A percentile compares a stretch with the other conserved stretches of the same genome.
phyloP scores from a whole-genome alignment of 371 early-diverging fungal genomes.

The Lichtheimia ornata region DNA sequence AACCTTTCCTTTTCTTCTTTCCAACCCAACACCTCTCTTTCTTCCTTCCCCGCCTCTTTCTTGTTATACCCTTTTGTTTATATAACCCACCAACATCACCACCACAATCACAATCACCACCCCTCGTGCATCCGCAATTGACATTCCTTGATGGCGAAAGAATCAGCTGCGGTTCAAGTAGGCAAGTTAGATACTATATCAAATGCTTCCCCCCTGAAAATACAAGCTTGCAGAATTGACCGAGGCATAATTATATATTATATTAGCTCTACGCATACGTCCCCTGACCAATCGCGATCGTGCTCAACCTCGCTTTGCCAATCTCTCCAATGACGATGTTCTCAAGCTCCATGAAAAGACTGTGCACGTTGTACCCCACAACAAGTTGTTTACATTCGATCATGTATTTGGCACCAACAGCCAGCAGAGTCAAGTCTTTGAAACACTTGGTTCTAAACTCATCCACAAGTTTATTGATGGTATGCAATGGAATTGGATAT shows the following conservation, averaged over 20 bases:
- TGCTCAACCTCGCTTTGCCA: conserved; percentile 44
- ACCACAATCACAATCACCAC: neutral
- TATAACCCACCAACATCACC: neutral
- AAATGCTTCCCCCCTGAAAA: neutral
- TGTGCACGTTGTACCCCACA: conserved; percentile 43
- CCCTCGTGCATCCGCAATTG: neutral
- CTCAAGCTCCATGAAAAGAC: conserved; percentile 40
- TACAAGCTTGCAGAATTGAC: neutral
- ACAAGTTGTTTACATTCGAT: conserved; percentile 49
- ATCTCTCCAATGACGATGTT: conserved; percentile 31
- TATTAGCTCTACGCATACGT: conserved; percentile 43
- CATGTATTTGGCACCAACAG: conserved; percentile 47
- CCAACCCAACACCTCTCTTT: too few relatives aligned
- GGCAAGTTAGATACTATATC: conserved; percentile 21
- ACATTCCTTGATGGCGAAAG: conserved; percentile 10
- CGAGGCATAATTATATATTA: neutral
- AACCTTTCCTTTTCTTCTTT: too few relatives aligned
- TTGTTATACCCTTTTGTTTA: neutral
- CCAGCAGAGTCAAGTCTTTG: conserved; percentile 43
- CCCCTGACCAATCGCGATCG: conserved; percentile 50
- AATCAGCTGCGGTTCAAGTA: conserved; percentile 40
- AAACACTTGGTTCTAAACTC: conserved; percentile 32
- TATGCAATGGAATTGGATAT: conserved; percentile 1
- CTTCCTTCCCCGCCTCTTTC: neutral
- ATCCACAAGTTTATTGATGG: conserved; percentile 52